Conservation (phyloP, 192 early-diverging fungal genomes). For the Mortierella hygrophila region DNA sequence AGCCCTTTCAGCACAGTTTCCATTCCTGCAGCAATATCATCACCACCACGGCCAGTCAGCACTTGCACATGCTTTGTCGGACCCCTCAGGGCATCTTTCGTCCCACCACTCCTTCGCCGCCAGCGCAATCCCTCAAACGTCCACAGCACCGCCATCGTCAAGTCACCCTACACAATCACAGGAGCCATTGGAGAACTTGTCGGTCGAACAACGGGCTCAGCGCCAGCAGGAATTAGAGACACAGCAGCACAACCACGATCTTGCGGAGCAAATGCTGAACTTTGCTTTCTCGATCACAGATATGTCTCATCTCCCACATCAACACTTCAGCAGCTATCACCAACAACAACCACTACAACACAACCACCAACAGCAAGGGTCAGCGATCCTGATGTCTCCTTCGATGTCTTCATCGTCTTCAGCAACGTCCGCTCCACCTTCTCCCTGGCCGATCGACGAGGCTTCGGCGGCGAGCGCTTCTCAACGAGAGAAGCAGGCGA, state of each 20-base stretch:
- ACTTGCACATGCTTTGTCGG: conserved; percentile 2
- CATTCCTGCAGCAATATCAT: conserved; percentile 36
- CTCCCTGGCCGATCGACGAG: conserved; percentile 1
- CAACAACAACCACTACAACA: not conserved
- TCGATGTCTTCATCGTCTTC: conserved; percentile 7
- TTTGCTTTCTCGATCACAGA: conserved; percentile 43
- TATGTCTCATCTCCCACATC: conserved; percentile 8
- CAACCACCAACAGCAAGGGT: not conserved
- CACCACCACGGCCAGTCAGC: conserved; percentile 16
- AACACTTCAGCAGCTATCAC: not conserved
- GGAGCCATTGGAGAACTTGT: conserved; percentile 4
- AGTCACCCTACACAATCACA: not conserved
- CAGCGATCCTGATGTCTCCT: not conserved
- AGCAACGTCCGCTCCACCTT: not conserved
- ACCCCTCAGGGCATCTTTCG: not conserved
- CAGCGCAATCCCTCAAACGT: not conserved
- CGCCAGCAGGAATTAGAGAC: conserved; percentile 35
- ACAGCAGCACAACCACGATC: conserved; percentile 40
- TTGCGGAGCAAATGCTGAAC: conserved; percentile 50
- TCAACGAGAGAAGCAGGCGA: conserved; percentile 33
- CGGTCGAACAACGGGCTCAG: conserved; percentile 19
- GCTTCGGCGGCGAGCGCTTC: not conserved
- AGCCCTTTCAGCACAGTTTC: conserved; percentile 41
- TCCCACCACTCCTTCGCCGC: not conserved
- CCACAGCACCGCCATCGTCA: not conserved